phyloP scores from a whole-genome alignment of 2,329 filamentous ascomycete genomes.

The Phaeosphaeria sp. region DNA sequence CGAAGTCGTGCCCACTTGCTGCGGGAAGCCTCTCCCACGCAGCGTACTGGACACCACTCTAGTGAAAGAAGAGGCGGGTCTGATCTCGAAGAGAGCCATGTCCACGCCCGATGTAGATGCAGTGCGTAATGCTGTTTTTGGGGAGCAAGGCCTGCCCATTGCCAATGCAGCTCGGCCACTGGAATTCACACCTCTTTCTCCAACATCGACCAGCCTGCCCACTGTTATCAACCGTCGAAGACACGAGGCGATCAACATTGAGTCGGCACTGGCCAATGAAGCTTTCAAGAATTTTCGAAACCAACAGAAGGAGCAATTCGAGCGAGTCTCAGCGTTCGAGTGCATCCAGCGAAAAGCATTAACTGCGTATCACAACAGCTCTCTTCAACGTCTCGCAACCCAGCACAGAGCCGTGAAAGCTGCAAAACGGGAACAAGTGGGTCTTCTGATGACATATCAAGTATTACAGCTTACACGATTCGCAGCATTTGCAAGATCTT shows the following conservation, averaged over 20 bases:
- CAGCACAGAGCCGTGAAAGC: conserved; percentile 28
- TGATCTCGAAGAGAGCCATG: conserved; percentile 22
- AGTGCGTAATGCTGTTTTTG: conserved; percentile 34
- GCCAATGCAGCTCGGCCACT: conserved; percentile 22
- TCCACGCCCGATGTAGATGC: conserved; percentile 24
- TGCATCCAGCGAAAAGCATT: conserved; percentile 41
- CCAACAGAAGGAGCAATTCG: conserved; percentile 41
- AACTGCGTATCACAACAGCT: conserved; percentile 28
- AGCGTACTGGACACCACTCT: conserved; percentile 47
- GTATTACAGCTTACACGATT: conserved; percentile 24
- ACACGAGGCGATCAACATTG: conserved; percentile 26
- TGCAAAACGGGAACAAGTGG: conserved; percentile 38
- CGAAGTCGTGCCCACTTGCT: conserved; percentile 48
- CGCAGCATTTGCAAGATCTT: conserved; percentile 47
- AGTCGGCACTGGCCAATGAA: conserved; percentile 33
- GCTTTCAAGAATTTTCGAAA: conserved; percentile 32
- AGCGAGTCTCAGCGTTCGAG: conserved; percentile 40
- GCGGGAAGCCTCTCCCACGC: conserved; percentile 50
- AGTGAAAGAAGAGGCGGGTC: conserved; percentile 47
- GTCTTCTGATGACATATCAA: conserved; percentile 5
- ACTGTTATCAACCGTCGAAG: conserved; percentile 14
- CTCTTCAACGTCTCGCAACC: conserved; percentile 26
- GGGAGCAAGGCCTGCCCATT: conserved; percentile 33
- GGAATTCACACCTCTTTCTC: conserved; percentile 9
- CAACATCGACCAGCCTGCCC: conserved; percentile 12